A percentile compares a stretch with the other conserved stretches of the same genome.
These are phyloP conservation scores for Hysterium pulicare DNA, from an alignment of 2,329 filamentous ascomycete genomes.

Conservation along the genomic window DNA sequence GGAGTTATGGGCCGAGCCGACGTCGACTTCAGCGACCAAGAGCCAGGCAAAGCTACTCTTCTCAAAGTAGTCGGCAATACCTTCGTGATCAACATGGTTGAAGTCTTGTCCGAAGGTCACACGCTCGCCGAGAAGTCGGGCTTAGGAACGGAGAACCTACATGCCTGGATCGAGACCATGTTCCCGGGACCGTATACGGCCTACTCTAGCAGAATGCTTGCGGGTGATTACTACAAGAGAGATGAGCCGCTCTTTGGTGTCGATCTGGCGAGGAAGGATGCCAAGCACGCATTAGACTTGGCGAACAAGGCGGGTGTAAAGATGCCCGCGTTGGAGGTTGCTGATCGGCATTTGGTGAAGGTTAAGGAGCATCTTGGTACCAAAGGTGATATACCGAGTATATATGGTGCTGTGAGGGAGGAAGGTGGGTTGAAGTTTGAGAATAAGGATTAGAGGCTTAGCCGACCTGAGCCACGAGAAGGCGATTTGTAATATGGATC, in stretches of 20 bases:
- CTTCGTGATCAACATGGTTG: slow-evolving; percentile 79
- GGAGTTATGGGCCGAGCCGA: slow-evolving; percentile 68
- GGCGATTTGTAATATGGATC: too few species aligned
- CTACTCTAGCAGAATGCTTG: slow-evolving; percentile 71
- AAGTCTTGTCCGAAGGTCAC: slow-evolving; percentile 74
- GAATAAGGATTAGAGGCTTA: slow-evolving; percentile 29
- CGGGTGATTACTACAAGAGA: slow-evolving; percentile 72
- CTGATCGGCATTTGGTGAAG: slow-evolving; percentile 63
- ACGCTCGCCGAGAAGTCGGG: slow-evolving; percentile 77
- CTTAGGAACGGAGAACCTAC: slow-evolving; percentile 66
- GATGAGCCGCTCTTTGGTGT: slow-evolving; percentile 80
- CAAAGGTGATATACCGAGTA: slow-evolving; percentile 73
- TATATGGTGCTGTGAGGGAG: slow-evolving; percentile 76
- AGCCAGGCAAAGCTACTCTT: slow-evolving; percentile 64
- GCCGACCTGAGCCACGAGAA: too few species aligned
- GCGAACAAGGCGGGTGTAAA: slow-evolving; percentile 61
- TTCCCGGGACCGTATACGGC: slow-evolving; percentile 73
- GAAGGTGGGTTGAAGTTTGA: slow-evolving; percentile 73
- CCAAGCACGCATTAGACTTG: slow-evolving; percentile 66
- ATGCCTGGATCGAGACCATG: slow-evolving; percentile 68
- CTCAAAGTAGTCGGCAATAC: slow-evolving; percentile 86
- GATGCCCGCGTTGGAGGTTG: slow-evolving; percentile 64
- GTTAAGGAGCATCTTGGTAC: slow-evolving; percentile 68
- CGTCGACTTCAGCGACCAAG: slow-evolving; percentile 68
- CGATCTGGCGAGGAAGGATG: slow-evolving; percentile 79